These are phyloP conservation scores for Nicotiana undulata DNA, from an alignment of 257 asterid species.

Conservation along the genomic window DNA sequence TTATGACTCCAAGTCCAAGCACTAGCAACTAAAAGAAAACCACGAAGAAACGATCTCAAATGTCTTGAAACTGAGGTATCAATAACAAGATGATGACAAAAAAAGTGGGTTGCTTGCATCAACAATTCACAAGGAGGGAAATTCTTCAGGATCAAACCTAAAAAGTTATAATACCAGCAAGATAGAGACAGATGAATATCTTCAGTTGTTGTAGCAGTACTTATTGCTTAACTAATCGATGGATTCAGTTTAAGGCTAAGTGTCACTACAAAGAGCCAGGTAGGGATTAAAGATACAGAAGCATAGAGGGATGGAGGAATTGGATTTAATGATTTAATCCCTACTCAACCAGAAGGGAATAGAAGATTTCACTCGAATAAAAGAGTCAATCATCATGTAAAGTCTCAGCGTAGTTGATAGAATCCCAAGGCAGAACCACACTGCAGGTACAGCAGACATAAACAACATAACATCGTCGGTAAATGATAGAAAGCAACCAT, in stretches of 20 bases:
- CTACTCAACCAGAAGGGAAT: not conserved
- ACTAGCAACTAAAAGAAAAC: not conserved
- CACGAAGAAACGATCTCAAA: not conserved
- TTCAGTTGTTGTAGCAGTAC: not conserved
- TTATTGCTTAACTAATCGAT: not conserved
- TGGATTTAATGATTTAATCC: not conserved
- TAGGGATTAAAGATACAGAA: not conserved
- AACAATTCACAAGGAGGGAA: not conserved
- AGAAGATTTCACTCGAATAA: not conserved
- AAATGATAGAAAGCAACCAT: not conserved
- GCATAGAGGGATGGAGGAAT: not conserved
- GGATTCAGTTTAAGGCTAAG: not conserved
- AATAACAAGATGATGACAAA: not conserved
- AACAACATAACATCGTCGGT: not conserved
- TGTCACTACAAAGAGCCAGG: not conserved
- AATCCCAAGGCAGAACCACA: not conserved
- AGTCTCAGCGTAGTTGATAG: not conserved
- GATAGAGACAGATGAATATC: not conserved
- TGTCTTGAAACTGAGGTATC: not conserved
- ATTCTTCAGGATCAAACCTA: not conserved
- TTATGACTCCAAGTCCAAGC: not conserved
- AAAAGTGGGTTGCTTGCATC: not conserved
- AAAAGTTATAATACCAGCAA: not conserved
- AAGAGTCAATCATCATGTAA: not conserved
- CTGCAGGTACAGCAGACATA: not conserved